Conservation (phyloP, 73 alveolate genomes). For the Paramecium caudatum region DNA sequence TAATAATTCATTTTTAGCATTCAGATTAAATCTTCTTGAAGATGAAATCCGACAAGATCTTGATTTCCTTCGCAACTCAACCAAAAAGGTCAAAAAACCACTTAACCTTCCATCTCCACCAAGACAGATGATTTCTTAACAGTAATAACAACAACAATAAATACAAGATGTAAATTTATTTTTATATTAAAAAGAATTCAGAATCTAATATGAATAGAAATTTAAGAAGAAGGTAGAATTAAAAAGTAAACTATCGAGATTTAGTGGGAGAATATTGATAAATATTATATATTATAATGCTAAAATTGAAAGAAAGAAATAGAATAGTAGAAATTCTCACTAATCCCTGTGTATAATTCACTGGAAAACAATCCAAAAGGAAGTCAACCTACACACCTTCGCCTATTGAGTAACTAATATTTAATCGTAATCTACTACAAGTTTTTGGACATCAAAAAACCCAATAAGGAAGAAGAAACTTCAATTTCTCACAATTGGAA, state of each 20-base stretch:
- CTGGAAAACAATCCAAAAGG: not conserved
- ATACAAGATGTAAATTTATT: not conserved
- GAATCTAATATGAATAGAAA: not conserved
- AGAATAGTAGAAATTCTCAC: not conserved
- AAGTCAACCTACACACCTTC: not conserved
- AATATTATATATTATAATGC: not conserved
- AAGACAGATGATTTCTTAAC: not conserved
- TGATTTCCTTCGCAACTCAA: slow-evolving; percentile 24
- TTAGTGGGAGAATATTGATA: slow-evolving; percentile 51
- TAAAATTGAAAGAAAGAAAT: not conserved
- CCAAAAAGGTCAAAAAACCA: not conserved
- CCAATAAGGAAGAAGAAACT: not conserved
- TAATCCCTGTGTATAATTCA: not conserved
- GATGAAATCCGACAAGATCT: slow-evolving; percentile 50
- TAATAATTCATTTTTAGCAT: slow-evolving; percentile 21
- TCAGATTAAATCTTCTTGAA: slow-evolving; percentile 21
- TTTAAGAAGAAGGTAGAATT: slow-evolving; percentile 33
- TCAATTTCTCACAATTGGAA: not conserved
- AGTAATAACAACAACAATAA: not conserved
- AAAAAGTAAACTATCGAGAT: slow-evolving; percentile 25
- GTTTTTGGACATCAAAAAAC: not conserved
- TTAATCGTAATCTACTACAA: not conserved
- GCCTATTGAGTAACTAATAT: not conserved
- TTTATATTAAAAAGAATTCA: not conserved
- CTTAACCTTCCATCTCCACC: not conserved